These are phyloP conservation scores for Stachybotrys chlorohalonatus DNA, from an alignment of 2,329 filamentous ascomycete species.

Conservation along the genomic window DNA sequence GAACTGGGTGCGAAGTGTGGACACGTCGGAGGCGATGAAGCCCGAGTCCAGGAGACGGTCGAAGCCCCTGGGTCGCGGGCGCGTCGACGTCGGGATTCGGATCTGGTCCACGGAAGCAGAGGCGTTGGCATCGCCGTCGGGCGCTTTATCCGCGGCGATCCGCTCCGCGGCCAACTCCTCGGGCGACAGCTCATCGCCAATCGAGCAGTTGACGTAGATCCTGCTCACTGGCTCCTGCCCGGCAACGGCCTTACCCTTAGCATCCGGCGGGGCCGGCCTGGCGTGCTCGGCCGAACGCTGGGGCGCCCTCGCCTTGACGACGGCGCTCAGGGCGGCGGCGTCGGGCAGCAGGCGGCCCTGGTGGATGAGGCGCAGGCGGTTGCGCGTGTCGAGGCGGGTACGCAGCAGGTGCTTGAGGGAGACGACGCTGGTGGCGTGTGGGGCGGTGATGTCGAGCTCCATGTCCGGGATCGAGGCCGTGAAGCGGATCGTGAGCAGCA, in stretches of 20 bases:
- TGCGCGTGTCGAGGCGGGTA: conserved; percentile 55
- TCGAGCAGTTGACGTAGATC: conserved; percentile 89
- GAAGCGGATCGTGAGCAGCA: conserved; percentile 85
- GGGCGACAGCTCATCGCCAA: conserved; percentile 64
- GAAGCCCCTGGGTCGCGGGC: conserved; percentile 58
- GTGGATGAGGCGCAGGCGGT: conserved; percentile 81
- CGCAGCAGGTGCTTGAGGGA: conserved; percentile 79
- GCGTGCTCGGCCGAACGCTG: conserved; percentile 39
- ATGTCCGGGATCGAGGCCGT: conserved; percentile 78
- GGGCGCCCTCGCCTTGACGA: conserved; percentile 56
- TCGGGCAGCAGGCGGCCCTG: conserved; percentile 81
- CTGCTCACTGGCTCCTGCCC: conserved; percentile 40
- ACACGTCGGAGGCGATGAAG: conserved; percentile 75
- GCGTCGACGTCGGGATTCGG: conserved; percentile 14
- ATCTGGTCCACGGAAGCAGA: conserved; percentile 38
- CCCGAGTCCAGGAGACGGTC: conserved; percentile 75
- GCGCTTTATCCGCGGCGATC: conserved; percentile 27
- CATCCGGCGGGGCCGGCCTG: conserved; percentile 16
- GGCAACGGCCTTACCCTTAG: conserved; percentile 54
- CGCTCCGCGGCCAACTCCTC: conserved; percentile 64
- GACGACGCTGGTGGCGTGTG: conserved; percentile 61
- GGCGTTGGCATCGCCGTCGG: conserved; percentile 12
- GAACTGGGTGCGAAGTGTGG: conserved; percentile 80
- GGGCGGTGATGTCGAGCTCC: conserved; percentile 62
- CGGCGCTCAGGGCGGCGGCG: conserved; percentile 54